A percentile compares a stretch with the other conserved stretches of the same genome.
Evolutionary conservation across 139 green algal genomes (phyloP).

Genomic region (Micractinium sp.): DNA sequence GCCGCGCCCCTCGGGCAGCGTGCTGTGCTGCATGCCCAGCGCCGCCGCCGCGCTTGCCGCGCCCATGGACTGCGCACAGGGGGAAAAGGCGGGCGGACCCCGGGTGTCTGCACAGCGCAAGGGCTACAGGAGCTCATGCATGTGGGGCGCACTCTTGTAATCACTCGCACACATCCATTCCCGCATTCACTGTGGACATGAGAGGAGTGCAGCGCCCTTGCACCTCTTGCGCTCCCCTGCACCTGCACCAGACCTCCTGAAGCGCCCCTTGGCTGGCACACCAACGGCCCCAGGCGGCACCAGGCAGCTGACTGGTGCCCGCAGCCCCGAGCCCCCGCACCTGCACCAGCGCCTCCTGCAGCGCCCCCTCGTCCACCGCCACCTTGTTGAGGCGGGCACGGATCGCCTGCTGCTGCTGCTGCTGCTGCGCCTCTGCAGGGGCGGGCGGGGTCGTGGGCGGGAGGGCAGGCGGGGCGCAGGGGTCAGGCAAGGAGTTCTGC

Average conservation of each 20-base stretch:
- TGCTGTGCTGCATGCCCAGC: slow-evolving; percentile 18
- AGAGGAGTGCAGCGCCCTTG: too few species aligned
- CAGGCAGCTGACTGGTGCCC: background rate
- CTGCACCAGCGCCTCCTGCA: slow-evolving; percentile 22
- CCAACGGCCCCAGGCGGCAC: background rate
- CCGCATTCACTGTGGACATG: too few species aligned
- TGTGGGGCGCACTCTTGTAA: too few species aligned
- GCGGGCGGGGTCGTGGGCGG: background rate
- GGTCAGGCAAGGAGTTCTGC: background rate
- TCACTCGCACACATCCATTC: too few species aligned
- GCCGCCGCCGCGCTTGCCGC: slow-evolving; percentile 12
- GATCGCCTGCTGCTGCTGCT: slow-evolving; percentile 1
- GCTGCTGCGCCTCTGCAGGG: slow-evolving; percentile 11
- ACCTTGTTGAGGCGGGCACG: background rate
- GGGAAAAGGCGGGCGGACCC: background rate
- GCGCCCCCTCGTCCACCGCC: slow-evolving; percentile 23
- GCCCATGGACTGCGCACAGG: slow-evolving; percentile 15
- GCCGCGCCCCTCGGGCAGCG: slow-evolving; percentile 23
- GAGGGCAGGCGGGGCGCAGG: background rate
- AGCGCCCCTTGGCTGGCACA: too few species aligned
- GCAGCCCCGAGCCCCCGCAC: background rate
- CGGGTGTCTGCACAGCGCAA: too few species aligned
- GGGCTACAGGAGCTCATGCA: too few species aligned
- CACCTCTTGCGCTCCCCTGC: too few species aligned
- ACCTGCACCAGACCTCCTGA: too few species aligned